Base-by-base conservation (phyloP, 2,329 filamentous ascomycete genomes). In the Ophiostoma novo-ulmi region DNA sequence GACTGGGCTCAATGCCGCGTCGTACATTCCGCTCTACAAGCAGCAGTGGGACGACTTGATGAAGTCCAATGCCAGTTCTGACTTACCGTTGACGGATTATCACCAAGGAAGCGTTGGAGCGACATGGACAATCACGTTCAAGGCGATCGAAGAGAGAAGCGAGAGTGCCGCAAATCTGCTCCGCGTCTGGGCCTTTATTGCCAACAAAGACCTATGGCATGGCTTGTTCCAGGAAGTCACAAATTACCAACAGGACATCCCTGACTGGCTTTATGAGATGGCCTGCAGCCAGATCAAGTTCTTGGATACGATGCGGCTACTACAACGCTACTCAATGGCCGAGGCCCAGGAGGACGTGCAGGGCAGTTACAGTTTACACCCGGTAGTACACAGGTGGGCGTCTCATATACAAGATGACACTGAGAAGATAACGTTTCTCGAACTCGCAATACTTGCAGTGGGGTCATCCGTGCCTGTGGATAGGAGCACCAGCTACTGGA, bases 181-280 rank as follows among this genome's bases (percentile, higher is more conserved):
- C 36, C 52, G 68, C n/a, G 35, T 69, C 22, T 69, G 58, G 68
- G 68, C 68, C 17, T 64, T 69, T 63, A 14, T 69, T 55, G 52
- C 35, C 3, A 64, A 69, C 55, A 69, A 14, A 69, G 68, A 69
- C 38, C n/a, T 69, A 4, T 69, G 68, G 68, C 26, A 69, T 13
- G 68, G 38, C 22, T 14, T 69, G 68, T 14, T 69, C 5, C 35
- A 22, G 36, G 14, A 35, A 13, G 55, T n/a, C 8, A 26, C 52
- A 61, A 6, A 14, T 41, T 1, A 22, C 20, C 48, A 26, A 61
- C 31, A 63, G 39, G 4, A 61, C 14, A 41, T 3, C 20, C 48
- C 17, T 11, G 48, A 55, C 14, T 14, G 48, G 48, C 48, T 55
- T 55, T 17, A 7, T 55, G 48, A 55, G 48, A 20, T 55, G 48